phyloP scores from a whole-genome alignment of 2,329 filamentous ascomycete species.

The Xylaria sp. region DNA sequence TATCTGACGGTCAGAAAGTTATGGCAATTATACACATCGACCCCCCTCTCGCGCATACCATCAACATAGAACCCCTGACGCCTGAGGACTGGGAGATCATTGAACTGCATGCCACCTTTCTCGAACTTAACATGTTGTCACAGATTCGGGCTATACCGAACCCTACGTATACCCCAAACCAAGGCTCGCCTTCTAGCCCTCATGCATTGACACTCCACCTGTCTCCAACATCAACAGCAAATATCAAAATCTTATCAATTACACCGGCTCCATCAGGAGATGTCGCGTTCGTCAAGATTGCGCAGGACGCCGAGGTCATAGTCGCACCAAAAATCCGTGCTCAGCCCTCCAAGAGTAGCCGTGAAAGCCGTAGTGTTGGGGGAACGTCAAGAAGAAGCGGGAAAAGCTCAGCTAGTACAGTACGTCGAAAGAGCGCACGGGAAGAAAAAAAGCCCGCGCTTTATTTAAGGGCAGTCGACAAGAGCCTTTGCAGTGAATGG shows the following conservation, averaged over 20 bases:
- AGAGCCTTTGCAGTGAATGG: constrained; percentile 74
- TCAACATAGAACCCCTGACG: constrained; percentile 96
- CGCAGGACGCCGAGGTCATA: constrained; percentile 94
- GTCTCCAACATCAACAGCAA: constrained; percentile 94
- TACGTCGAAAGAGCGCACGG: constrained; percentile 64
- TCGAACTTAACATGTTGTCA: constrained; percentile 91
- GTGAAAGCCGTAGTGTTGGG: constrained; percentile 81
- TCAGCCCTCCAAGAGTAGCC: constrained; percentile 71
- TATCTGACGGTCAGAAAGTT: constrained; percentile 85
- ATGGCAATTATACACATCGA: constrained; percentile 80
- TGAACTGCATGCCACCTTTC: constrained; percentile 93
- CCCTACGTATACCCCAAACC: constrained; percentile 69
- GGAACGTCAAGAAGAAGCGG: constrained; percentile 83
- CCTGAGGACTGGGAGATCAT: constrained; percentile 99
- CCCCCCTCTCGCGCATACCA: constrained; percentile 88
- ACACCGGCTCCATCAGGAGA: constrained; percentile 75
- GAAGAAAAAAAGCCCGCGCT: constrained; percentile 75
- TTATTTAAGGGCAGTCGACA: constrained; percentile 84
- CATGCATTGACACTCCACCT: constrained; percentile 92
- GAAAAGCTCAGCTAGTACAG: constrained; percentile 78
- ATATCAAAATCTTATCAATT: constrained; percentile 86
- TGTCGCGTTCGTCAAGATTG: constrained; percentile 87
- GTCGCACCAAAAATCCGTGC: constrained; percentile 91
- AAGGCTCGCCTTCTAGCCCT: constrained; percentile 62
- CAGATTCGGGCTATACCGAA: constrained; percentile 96